Evolutionary conservation across 441 rosid species (phyloP).

Genomic region (Capsella rubella): DNA sequence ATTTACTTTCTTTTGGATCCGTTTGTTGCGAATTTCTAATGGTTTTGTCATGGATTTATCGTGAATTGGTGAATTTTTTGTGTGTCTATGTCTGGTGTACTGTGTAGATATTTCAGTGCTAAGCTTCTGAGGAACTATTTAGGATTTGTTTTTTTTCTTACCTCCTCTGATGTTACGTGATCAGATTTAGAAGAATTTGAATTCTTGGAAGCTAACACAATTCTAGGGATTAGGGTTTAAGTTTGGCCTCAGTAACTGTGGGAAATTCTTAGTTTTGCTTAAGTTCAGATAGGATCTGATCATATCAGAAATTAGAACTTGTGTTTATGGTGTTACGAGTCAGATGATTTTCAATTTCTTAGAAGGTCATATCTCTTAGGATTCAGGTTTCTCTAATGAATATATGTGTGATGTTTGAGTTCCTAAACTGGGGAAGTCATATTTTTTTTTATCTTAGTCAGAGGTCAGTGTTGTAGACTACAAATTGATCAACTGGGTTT

Average conservation of each 20-base stretch:
- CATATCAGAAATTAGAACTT: not conserved
- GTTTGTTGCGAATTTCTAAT: not conserved
- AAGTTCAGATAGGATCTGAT: not conserved
- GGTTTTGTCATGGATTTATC: not conserved
- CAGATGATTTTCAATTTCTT: not conserved
- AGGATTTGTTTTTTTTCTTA: no score
- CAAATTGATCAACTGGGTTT: not conserved
- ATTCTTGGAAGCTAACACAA: not conserved
- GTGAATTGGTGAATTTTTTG: not conserved
- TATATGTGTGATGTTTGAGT: not conserved
- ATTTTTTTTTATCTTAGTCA: not conserved
- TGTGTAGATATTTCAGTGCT: not conserved
- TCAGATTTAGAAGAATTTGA: not conserved
- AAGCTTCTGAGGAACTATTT: not conserved
- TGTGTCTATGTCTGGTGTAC: not conserved
- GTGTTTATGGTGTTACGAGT: constrained; percentile 13
- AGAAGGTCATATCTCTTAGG: not conserved
- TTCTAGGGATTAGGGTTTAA: not conserved
- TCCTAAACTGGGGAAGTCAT: not conserved
- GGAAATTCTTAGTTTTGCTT: not conserved
- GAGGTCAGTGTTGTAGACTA: not conserved
- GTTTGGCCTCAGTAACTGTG: not conserved
- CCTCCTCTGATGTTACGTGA: not conserved
- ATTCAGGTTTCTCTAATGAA: not conserved
- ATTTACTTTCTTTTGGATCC: not conserved